Conservation (phyloP, 2,329 filamentous ascomycete genomes). For the Fusarium sp. region DNA sequence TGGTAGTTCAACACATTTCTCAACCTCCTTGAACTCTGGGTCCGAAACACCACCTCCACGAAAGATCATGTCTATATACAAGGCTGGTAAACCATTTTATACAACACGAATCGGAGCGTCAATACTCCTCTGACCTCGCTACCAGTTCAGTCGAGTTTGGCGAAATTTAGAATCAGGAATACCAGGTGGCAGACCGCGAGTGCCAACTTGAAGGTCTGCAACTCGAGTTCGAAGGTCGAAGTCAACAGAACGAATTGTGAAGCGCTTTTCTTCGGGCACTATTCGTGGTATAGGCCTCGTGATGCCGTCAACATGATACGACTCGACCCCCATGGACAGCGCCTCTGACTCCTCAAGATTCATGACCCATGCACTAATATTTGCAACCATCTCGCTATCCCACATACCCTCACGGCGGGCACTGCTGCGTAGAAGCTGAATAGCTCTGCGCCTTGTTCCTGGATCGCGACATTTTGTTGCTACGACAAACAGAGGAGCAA, state of each 20-base stretch:
- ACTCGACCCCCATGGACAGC: constrained; percentile 40
- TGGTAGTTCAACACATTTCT: background rate
- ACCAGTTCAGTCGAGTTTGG: constrained; percentile 61
- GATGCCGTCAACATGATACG: constrained; percentile 1
- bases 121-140: background rate
- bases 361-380: constrained; percentile 65
- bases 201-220: constrained; percentile 63
- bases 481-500: constrained; percentile 72
- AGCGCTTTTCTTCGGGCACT: constrained; percentile 63
- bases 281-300: constrained; percentile 26
- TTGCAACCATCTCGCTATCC: constrained; percentile 69
- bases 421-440: constrained; percentile 67
- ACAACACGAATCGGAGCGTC: background rate
- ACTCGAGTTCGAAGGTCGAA: constrained; percentile 63
- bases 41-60: background rate
- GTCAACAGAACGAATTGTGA: constrained; percentile 66
- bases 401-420: constrained; percentile 74
- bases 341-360: constrained; percentile 61
- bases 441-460: constrained; percentile 65
- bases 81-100: background rate
- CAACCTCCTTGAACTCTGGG: background rate
- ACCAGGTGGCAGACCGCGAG: constrained; percentile 59
- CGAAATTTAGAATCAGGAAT: constrained; percentile 58
- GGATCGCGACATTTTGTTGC: constrained; percentile 72
- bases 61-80: background rate